Percentiles rank a stretch among this genome's conserved stretches.
phyloP scores from a whole-genome alignment of 2,329 filamentous ascomycete genomes.

The Colletotrichum sp. region DNA sequence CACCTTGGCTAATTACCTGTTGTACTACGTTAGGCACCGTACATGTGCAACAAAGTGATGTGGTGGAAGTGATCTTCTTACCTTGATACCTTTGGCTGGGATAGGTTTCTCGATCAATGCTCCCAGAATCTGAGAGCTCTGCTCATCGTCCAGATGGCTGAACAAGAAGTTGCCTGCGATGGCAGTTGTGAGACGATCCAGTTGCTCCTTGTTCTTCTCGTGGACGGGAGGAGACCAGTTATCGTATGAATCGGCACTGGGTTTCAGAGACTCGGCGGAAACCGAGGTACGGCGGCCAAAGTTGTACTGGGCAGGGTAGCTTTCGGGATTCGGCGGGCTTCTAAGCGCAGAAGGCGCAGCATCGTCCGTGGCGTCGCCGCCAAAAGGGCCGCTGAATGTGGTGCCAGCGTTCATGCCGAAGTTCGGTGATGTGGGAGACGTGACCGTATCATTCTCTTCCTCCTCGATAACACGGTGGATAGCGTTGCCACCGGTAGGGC shows the following conservation, averaged over 20 bases:
- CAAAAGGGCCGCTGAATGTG: slow-evolving; percentile 58
- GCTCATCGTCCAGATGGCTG: slow-evolving; percentile 92
- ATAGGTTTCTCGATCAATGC: slow-evolving; percentile 95
- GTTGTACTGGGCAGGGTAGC: slow-evolving; percentile 92
- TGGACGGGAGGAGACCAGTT: slow-evolving; percentile 91
- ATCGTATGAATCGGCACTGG: slow-evolving; percentile 80
- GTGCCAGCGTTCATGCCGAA: slow-evolving; percentile 53
- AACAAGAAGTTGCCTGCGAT: slow-evolving; percentile 94
- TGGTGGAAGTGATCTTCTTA: slow-evolving; percentile 33
- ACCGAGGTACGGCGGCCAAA: slow-evolving; percentile 93
- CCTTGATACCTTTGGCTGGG: slow-evolving; percentile 84
- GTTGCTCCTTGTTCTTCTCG: slow-evolving; percentile 82
- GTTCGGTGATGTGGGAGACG: slow-evolving; percentile 72
- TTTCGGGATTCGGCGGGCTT: slow-evolving; percentile 63
- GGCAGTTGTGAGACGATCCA: slow-evolving; percentile 77
- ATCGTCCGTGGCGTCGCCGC: slow-evolving; percentile 52
- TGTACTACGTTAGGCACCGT: slow-evolving; percentile 27
- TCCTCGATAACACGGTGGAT: slow-evolving; percentile 75
- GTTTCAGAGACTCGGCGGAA: slow-evolving; percentile 94
- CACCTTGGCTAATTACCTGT: slow-evolving; percentile 93
- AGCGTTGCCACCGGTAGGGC: slow-evolving; percentile 33
- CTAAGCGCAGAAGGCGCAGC: slow-evolving; percentile 49
- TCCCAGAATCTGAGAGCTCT: slow-evolving; percentile 83
- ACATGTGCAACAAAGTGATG: not conserved
- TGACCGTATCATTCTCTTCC: slow-evolving; percentile 78